Conservation (phyloP, 208 protist species). For the Leishmania martiniquensis region DNA sequence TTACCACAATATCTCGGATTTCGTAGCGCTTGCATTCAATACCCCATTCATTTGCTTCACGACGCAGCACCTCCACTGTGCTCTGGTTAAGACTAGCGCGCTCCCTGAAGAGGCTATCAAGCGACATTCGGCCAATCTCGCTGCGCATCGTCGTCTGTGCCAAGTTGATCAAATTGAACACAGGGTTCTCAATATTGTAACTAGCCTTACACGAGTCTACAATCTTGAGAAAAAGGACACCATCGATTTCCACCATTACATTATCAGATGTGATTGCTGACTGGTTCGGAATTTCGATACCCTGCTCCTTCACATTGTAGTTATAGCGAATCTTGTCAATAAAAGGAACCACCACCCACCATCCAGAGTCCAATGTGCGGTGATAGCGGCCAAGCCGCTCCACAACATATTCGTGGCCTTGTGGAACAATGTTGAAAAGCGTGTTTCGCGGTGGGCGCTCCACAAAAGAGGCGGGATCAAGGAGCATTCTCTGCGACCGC, state of each 20-base stretch:
- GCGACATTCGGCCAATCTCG: conserved; percentile 94
- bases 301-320: conserved; percentile 95
- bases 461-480: conserved; percentile 70
- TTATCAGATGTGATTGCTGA: conserved; percentile 96
- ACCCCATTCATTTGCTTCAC: conserved; percentile 94
- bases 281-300: conserved; percentile 91
- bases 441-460: conserved; percentile 75
- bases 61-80: conserved; percentile 93
- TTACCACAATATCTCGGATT: conserved; percentile 96
- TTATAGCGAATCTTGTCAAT: conserved; percentile 95
- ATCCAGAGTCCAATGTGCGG: conserved; percentile 89
- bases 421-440: conserved; percentile 94
- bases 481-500: conserved; percentile 29
- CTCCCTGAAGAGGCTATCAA: conserved; percentile 96
- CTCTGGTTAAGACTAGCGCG: conserved; percentile 91
- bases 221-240: conserved; percentile 94
- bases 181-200: conserved; percentile 96
- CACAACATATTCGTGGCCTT: conserved; percentile 94
- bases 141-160: conserved; percentile 97
- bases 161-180: conserved; percentile 96
- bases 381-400: conserved; percentile 95
- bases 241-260: conserved; percentile 96
- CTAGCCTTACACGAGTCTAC: conserved; percentile 91
- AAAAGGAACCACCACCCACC: conserved; percentile 93
- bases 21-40: conserved; percentile 97